phyloP scores from a whole-genome alignment of 306 rosid genomes.

The Malus sylvestris region DNA sequence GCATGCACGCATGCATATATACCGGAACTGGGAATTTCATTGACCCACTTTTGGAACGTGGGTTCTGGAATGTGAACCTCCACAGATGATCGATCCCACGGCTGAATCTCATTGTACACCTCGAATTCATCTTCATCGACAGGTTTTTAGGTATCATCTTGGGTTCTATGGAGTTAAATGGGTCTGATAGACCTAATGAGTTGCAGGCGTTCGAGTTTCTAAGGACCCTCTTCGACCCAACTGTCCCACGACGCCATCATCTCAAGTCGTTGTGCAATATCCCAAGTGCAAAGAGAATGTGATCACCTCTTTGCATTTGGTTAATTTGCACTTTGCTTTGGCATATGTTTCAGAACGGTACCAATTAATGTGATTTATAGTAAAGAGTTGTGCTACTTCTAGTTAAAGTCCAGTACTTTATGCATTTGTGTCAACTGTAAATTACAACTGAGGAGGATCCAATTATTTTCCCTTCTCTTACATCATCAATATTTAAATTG shows the following conservation, averaged over 20 bases:
- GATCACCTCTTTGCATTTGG: no score
- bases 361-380: no score
- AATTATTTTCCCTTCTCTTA: no score
- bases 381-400: no score
- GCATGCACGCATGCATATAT: neutral
- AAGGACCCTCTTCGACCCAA: conserved; percentile 55
- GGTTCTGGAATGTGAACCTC: conserved; percentile 52
- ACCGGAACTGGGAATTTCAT: conserved; percentile 70
- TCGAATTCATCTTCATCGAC: conserved; percentile 17
- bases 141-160: neutral
- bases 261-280: conserved; percentile 9
- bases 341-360: no score
- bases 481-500: no score
- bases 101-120: conserved; percentile 70
- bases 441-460: no score
- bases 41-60: conserved; percentile 60
- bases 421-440: no score
- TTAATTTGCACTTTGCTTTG: no score
- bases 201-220: conserved; percentile 40
- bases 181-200: conserved; percentile 78
- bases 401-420: no score
- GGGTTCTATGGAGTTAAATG: conserved; percentile 37
- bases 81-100: conserved; percentile 65
- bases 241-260: conserved; percentile 47
- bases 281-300: no score